Evolutionary conservation across 345 rosid species (phyloP).

Genomic region (Gossypium ekmanianum): DNA sequence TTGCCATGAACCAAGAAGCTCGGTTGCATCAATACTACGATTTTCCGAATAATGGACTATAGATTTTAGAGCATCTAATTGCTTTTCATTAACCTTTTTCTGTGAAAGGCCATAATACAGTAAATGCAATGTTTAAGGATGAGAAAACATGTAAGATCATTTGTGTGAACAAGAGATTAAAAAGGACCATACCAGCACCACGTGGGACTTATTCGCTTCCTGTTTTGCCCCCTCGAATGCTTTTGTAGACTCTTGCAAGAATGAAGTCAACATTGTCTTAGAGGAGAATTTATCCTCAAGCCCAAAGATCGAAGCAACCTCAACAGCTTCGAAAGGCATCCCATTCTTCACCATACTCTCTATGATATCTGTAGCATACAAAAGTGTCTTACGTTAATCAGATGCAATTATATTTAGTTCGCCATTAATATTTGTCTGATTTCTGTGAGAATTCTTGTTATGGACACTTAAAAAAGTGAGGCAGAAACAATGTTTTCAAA

Average conservation of each 20-base stretch:
- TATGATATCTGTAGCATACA: conserved; percentile 41
- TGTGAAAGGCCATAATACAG: conserved; percentile 20
- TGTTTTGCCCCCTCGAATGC: conserved; percentile 36
- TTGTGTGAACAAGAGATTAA: not conserved
- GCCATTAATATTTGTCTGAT: not conserved
- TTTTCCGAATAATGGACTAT: conserved; percentile 49
- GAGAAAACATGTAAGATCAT: conserved; percentile 28
- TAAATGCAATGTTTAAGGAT: not conserved
- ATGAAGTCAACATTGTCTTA: conserved; percentile 39
- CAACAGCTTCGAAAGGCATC: conserved; percentile 58
- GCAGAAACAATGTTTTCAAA: not conserved
- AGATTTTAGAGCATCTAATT: conserved; percentile 32
- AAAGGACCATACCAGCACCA: conserved; percentile 32
- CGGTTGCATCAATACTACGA: conserved; percentile 40
- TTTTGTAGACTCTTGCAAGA: conserved; percentile 47
- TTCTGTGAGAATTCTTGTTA: not conserved
- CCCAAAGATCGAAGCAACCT: conserved; percentile 48
- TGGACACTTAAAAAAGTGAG: not conserved
- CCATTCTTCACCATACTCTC: conserved; percentile 48
- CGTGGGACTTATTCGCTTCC: conserved; percentile 29
- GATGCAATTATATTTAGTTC: conserved; percentile 1
- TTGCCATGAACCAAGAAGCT: conserved; percentile 48
- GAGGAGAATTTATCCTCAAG: conserved; percentile 60
- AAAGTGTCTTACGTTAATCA: conserved; percentile 4
- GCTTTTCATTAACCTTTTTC: conserved; percentile 36